These are phyloP conservation scores for Hericium rajendrae DNA, from an alignment of 768 basidiomycete genomes.

Conservation along the genomic window DNA sequence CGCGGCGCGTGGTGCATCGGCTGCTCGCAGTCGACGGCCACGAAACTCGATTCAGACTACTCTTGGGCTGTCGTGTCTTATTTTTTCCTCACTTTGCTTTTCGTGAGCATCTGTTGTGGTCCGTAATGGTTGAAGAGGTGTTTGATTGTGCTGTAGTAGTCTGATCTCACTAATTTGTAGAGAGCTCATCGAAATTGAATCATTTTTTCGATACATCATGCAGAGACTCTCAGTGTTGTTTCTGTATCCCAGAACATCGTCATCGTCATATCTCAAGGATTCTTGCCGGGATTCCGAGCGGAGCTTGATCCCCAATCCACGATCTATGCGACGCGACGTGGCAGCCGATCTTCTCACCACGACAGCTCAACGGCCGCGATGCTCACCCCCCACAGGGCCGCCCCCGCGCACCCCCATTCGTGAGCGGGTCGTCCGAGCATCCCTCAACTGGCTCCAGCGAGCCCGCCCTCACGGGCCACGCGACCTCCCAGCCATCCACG, in stretches of 20 bases:
- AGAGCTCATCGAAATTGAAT: too few species aligned
- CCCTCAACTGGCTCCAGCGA: not conserved
- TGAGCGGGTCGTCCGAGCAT: not conserved
- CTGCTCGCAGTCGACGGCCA: not conserved
- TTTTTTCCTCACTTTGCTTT: not conserved
- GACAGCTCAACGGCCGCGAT: not conserved
- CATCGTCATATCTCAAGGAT: too few species aligned
- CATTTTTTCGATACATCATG: not conserved
- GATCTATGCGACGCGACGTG: too few species aligned
- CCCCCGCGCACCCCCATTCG: not conserved
- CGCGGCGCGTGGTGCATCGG: not conserved
- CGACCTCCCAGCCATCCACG: not conserved
- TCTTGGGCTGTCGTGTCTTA: not conserved
- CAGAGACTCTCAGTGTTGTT: too few species aligned
- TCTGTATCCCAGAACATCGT: too few species aligned
- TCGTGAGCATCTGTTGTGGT: not conserved
- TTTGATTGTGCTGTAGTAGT: too few species aligned
- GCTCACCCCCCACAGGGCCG: not conserved
- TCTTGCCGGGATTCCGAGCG: too few species aligned
- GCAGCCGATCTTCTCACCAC: not conserved
- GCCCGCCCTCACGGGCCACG: not conserved
- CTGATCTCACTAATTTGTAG: too few species aligned
- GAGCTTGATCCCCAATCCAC: too few species aligned
- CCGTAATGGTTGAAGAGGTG: too few species aligned
- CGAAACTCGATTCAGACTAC: not conserved